Evolutionary conservation across 2,329 filamentous ascomycete genomes (phyloP).

Genomic region (Botrytis aclada): DNA sequence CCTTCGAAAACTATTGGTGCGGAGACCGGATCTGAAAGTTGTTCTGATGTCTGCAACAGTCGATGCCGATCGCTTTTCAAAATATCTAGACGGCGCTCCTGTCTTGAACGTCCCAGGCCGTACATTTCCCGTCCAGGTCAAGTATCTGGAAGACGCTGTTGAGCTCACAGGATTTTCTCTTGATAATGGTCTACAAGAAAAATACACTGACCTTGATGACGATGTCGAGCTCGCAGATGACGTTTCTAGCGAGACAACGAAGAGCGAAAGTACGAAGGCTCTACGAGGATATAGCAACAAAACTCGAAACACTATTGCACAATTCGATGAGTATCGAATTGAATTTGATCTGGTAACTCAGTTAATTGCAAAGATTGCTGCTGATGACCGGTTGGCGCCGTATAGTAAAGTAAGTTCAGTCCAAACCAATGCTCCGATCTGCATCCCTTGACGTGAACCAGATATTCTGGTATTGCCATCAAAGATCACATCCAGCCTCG

Average conservation of each 20-base stretch:
- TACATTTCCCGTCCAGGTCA: slow-evolving; percentile 86
- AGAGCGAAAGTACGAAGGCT: slow-evolving; percentile 58
- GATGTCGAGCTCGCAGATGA: slow-evolving; percentile 50
- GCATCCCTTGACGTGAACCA: background rate
- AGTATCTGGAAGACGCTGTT: slow-evolving; percentile 88
- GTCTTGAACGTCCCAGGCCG: slow-evolving; percentile 88
- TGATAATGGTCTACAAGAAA: slow-evolving; percentile 46
- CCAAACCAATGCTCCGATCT: background rate
- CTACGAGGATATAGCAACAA: slow-evolving; percentile 71
- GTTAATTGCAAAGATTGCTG: slow-evolving; percentile 73
- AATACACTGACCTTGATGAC: slow-evolving; percentile 62
- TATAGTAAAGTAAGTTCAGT: slow-evolving; percentile 60
- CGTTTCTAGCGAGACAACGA: slow-evolving; percentile 45
- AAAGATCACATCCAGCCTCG: background rate
- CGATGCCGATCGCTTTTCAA: slow-evolving; percentile 85
- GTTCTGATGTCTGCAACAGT: slow-evolving; percentile 98
- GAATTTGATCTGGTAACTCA: slow-evolving; percentile 83
- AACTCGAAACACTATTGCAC: slow-evolving; percentile 70
- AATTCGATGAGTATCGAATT: slow-evolving; percentile 87
- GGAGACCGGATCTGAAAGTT: slow-evolving; percentile 79
- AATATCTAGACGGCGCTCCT: slow-evolving; percentile 80
- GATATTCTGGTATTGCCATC: background rate
- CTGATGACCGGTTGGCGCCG: slow-evolving; percentile 58
- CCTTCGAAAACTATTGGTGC: slow-evolving; percentile 74
- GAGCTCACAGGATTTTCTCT: slow-evolving; percentile 75